phyloP scores from a whole-genome alignment of 192 early-diverging fungal species.

The Mortierella alpina region DNA sequence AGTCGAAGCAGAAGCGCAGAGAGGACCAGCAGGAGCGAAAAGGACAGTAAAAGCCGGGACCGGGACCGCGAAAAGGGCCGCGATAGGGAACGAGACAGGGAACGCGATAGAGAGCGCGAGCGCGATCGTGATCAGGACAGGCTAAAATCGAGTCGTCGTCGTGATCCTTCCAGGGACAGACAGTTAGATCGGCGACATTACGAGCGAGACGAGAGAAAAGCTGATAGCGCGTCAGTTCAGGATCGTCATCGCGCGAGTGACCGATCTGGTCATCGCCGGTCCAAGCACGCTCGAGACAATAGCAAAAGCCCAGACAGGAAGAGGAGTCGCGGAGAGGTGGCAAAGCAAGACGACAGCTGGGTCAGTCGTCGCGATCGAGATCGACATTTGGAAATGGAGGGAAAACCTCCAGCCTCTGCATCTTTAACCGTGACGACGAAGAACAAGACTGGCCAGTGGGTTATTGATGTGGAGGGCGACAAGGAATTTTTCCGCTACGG shows the following conservation, averaged over 20 bases:
- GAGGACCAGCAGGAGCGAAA: not conserved
- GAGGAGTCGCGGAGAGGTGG: constrained; percentile 3
- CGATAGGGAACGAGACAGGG: not conserved
- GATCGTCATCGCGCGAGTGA: not conserved
- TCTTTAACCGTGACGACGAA: not conserved
- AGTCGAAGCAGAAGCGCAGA: constrained; percentile 14
- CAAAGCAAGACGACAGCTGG: constrained; percentile 6
- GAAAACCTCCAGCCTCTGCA: not conserved
- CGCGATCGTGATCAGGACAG: not conserved
- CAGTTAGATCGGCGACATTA: constrained; percentile 4
- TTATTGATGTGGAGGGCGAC: constrained; percentile 55
- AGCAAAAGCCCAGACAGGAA: constrained; percentile 25
- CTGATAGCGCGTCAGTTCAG: not conserved
- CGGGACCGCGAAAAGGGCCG: not conserved
- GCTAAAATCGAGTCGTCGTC: not conserved
- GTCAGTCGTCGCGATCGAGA: constrained; percentile 9
- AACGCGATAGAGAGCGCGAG: constrained; percentile 3
- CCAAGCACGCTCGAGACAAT: not conserved
- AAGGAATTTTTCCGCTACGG: constrained; percentile 42
- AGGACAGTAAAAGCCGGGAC: not conserved
- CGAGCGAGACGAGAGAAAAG: not conserved
- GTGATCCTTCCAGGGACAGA: constrained; percentile 8
- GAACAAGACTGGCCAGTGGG: constrained; percentile 34
- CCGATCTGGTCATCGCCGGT: not conserved
- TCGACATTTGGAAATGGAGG: not conserved